Percentiles rank a stretch among this genome's conserved stretches.
These are phyloP conservation scores for Amanita polypyramis DNA, from an alignment of 768 basidiomycete species.

Conservation along the genomic window DNA sequence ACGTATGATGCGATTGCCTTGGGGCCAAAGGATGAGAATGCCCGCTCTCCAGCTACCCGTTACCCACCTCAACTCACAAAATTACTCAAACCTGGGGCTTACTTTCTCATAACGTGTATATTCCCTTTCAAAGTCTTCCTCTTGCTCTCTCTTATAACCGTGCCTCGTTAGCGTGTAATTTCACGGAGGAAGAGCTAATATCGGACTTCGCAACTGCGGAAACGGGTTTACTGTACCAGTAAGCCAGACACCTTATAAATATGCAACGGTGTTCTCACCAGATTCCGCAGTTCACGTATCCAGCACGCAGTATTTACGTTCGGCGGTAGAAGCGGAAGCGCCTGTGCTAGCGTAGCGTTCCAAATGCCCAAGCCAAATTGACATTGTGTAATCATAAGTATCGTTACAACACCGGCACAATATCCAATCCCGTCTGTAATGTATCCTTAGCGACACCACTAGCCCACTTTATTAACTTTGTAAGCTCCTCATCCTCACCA, in stretches of 20 bases:
- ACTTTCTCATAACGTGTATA: constrained; percentile 76
- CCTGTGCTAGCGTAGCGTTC: constrained; percentile 66
- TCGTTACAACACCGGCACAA: constrained; percentile 22
- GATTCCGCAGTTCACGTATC: constrained; percentile 48
- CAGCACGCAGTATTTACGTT: constrained; percentile 65
- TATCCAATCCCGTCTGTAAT: constrained; percentile 51
- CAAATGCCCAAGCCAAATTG: constrained; percentile 20
- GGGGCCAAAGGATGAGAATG: constrained; percentile 44
- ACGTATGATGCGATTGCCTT: constrained; percentile 82
- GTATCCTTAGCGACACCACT: constrained; percentile 58
- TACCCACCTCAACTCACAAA: constrained; percentile 51
- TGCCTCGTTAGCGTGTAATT: constrained; percentile 57
- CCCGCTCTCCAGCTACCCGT: constrained; percentile 37
- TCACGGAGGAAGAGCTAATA: constrained; percentile 68
- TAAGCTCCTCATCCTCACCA: constrained; percentile 21
- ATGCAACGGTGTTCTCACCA: not conserved
- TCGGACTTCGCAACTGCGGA: constrained; percentile 35
- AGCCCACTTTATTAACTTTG: constrained; percentile 55
- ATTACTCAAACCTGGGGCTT: constrained; percentile 54
- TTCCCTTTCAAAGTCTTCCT: not conserved
- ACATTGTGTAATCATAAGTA: constrained; percentile 13
- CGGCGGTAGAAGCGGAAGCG: constrained; percentile 68
- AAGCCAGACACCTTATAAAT: constrained; percentile 15
- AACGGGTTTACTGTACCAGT: constrained; percentile 58
- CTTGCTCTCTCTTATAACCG: not conserved